Base-by-base conservation (phyloP, 2,329 filamentous ascomycete genomes). In the Ceratocystis eucalypticola region DNA sequence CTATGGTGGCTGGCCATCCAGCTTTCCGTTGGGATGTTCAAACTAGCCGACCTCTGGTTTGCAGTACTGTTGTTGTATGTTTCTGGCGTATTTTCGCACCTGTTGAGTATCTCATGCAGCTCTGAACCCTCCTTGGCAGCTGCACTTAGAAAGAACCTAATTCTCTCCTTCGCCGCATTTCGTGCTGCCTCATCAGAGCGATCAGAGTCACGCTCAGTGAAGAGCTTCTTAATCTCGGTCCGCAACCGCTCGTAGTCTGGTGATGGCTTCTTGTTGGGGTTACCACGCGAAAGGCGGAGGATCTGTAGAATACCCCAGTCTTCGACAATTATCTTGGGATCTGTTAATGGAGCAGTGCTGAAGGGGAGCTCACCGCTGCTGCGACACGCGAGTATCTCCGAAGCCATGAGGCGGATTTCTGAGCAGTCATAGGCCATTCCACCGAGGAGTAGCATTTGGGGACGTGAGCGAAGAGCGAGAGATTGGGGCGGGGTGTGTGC, bases 201-300 rank as follows among this genome's bases (percentile, higher is more conserved):
- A 69, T 68, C 65, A 1, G 46, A 50, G 22, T 78, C 75, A 1
- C 77, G 76, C 20, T 75, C 72, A 2, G 70, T 70, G 59, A 78
- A 77, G 3, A 70, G 70, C 3, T 73, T 73, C 2, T 73, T 69
- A 17, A 77, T 73, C 22, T 75, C 71, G 8, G 77, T 70, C 0
- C 70, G 71, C 0, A 76, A 61, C 0, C 70, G 41, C 0, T 69
- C 69, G 53, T 74, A 75, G 0, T 70, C 61, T 1, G 71, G 61
- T 0, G 69, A 53, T n/a, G 70, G 69, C 6, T 69, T 70, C 0
- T 67, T 50, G 5, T 65, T 64, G 0, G 8, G 22, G 6, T 72
- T 63, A 0, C 71, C 72, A 0, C 72, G 73, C 4, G 70, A 68
- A 2, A 71, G 62, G 0, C 72, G 71, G 22, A 78, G 74, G 4